Evolutionary conservation across 2,329 filamentous ascomycete species (phyloP), one percentile per base, ranked within the genome.

Genomic region (Fusarium mexicanum): DNA sequence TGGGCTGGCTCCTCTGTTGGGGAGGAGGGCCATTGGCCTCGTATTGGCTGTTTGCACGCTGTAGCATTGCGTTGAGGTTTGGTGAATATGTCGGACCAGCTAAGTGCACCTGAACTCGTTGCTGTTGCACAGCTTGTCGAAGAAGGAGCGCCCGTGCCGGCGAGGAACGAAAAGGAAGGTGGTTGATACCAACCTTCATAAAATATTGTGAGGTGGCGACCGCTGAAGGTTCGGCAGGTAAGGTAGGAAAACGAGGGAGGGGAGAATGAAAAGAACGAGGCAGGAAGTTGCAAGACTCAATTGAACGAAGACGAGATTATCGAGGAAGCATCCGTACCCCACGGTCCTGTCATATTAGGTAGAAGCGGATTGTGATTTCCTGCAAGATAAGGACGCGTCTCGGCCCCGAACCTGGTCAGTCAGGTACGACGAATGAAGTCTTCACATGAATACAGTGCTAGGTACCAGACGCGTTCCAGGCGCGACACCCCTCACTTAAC

Each of bases 11-110:
- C 58, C 81, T 81, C 16, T 80, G 79, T 16, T 80, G 79, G 29
- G 78, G 76, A 59, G 78, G 77, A 63, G 78, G 77, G 70, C 80
- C 76, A 63, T 81, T 82, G 67, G 84, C 83, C 81, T 84, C 79
- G 72, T 81, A 85, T 13, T 74, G 72, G 75, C 81, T 82, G 41
- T 82, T 82, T 31, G 81, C 81, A 73, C 80, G 80, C 51, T 77
- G 80, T 26, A 84, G 76, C 83, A 84, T 85, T 53, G 79, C 61
- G 68, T 80, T 74, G 40, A 77, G 53, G 31, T 61, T 29, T 24
- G 70, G 67, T 50, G 68, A 62, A 53, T 74, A 44, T 38, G 63
- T 60, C 29, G 61, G 61, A 48, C 65, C 58, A 37, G 69, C 46
- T 60, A 69, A 70, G 62, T 79, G 76, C 61, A 74, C 74, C 73